phyloP scores from a whole-genome alignment of 225 moss, liverwort and hornwort genomes.

The Polytrichum commune region DNA sequence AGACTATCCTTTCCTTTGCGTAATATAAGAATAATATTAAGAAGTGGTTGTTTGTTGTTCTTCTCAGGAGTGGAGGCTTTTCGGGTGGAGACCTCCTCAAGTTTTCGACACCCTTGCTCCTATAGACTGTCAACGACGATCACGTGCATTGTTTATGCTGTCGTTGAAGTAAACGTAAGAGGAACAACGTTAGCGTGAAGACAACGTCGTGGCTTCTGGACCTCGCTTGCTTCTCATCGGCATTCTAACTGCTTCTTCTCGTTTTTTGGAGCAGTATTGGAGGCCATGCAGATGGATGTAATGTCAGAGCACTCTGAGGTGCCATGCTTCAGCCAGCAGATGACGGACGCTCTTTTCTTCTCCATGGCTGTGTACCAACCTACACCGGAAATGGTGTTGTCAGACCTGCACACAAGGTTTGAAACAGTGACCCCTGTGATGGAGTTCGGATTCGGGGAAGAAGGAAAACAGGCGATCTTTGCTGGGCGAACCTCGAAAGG shows the following conservation, averaged over 20 bases:
- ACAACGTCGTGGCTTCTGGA: not conserved
- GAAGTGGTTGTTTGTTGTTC: too few relatives aligned
- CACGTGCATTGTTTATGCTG: not conserved
- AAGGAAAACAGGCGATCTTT: conserved; percentile 10
- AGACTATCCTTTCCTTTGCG: too few relatives aligned
- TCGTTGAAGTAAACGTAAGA: too few relatives aligned
- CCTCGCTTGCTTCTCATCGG: not conserved
- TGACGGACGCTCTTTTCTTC: conserved; percentile 12
- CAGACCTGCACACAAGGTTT: conserved; percentile 6
- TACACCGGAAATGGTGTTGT: conserved; percentile 1
- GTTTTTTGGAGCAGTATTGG: too few relatives aligned
- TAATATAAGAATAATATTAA: too few relatives aligned
- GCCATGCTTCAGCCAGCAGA: conserved; percentile 7
- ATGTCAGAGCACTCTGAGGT: not conserved
- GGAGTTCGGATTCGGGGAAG: conserved; percentile 10
- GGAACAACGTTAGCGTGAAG: not conserved
- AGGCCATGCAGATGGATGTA: not conserved
- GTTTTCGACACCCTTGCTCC: not conserved
- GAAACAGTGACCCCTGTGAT: conserved; percentile 5
- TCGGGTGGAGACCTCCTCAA: too few relatives aligned
- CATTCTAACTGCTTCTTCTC: too few relatives aligned
- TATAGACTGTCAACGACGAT: not conserved
- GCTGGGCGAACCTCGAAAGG: conserved; percentile 7
- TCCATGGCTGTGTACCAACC: conserved; percentile 10
- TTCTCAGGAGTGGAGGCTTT: too few relatives aligned